Conservation (phyloP, 2,329 filamentous ascomycete genomes). For the Penicillium sp. region DNA sequence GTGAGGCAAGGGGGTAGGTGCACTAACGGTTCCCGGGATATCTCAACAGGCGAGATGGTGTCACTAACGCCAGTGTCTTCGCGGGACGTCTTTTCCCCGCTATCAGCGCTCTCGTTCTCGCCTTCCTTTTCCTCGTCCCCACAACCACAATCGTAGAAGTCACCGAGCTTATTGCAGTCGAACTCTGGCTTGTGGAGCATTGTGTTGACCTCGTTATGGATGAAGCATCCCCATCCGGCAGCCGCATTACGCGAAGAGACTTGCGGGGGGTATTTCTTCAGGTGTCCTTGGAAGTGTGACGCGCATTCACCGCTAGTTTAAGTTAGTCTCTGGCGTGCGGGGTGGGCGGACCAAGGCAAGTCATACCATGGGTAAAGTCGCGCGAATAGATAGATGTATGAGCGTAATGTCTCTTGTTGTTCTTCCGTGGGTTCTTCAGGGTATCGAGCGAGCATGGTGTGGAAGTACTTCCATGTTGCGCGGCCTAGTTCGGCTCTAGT, state of each 20-base stretch:
- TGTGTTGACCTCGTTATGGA: slow-evolving; percentile 70
- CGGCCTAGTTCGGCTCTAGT: slow-evolving; percentile 65
- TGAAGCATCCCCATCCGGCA: slow-evolving; percentile 70
- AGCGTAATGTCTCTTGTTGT: slow-evolving; percentile 63
- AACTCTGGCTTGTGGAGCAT: slow-evolving; percentile 65
- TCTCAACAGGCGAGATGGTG: slow-evolving; percentile 36
- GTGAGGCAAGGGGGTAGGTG: slow-evolving; percentile 11
- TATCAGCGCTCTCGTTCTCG: slow-evolving; percentile 20
- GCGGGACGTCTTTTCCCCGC: slow-evolving; percentile 18
- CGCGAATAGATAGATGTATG: slow-evolving; percentile 68
- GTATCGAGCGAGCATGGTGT: slow-evolving; percentile 70
- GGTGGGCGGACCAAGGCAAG: neutral
- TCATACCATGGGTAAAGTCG: slow-evolving; percentile 67
- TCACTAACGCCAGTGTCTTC: slow-evolving; percentile 10
- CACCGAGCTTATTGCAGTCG: slow-evolving; percentile 68
- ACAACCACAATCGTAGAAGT: slow-evolving; percentile 71
- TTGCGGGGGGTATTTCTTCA: slow-evolving; percentile 68
- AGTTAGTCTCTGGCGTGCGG: slow-evolving; percentile 13
- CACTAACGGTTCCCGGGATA: slow-evolving; percentile 43
- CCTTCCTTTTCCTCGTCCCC: slow-evolving; percentile 62
- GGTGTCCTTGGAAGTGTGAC: slow-evolving; percentile 64
- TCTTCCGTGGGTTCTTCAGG: slow-evolving; percentile 66
- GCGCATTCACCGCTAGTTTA: slow-evolving; percentile 65
- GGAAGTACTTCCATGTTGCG: slow-evolving; percentile 69
- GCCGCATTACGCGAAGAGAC: slow-evolving; percentile 65